Evolutionary conservation across 2,329 filamentous ascomycete species (phyloP).

Genomic region (Pseudopithomyces chartarum): DNA sequence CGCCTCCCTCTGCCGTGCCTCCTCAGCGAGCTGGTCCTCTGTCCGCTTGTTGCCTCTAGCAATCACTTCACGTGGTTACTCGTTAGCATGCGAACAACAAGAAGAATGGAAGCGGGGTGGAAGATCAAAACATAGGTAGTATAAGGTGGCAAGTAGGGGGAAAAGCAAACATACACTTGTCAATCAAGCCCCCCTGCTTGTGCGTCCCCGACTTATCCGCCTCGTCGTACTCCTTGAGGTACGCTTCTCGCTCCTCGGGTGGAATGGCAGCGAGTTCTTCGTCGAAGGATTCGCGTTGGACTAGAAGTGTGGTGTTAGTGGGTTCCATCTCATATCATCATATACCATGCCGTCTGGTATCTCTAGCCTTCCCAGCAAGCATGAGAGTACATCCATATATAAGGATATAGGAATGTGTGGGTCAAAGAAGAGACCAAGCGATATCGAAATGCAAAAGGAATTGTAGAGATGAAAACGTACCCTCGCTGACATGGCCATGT

Average conservation of each 20-base stretch:
- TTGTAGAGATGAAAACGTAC: slow-evolving; percentile 8
- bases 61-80: slow-evolving; percentile 26
- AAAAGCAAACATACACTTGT: slow-evolving; percentile 1
- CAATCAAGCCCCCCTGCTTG: slow-evolving; percentile 32
- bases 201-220: slow-evolving; percentile 36
- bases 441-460: background rate
- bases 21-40: slow-evolving; percentile 37
- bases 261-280: slow-evolving; percentile 39
- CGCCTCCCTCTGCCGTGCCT: slow-evolving; percentile 29
- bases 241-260: slow-evolving; percentile 40
- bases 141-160: no score
- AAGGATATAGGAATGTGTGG: no score
- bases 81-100: background rate
- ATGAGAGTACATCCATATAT: no score
- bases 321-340: background rate
- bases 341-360: background rate
- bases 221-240: slow-evolving; percentile 43
- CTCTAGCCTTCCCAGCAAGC: background rate
- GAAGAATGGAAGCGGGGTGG: background rate
- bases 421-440: no score
- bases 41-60: slow-evolving; percentile 42
- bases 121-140: no score
- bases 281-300: slow-evolving; percentile 38
- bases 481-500: slow-evolving; percentile 14
- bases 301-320: slow-evolving; percentile 14